Base-by-base conservation (phyloP, 495 filamentous ascomycete genomes). In the Aspergillus funiculosus region DNA sequence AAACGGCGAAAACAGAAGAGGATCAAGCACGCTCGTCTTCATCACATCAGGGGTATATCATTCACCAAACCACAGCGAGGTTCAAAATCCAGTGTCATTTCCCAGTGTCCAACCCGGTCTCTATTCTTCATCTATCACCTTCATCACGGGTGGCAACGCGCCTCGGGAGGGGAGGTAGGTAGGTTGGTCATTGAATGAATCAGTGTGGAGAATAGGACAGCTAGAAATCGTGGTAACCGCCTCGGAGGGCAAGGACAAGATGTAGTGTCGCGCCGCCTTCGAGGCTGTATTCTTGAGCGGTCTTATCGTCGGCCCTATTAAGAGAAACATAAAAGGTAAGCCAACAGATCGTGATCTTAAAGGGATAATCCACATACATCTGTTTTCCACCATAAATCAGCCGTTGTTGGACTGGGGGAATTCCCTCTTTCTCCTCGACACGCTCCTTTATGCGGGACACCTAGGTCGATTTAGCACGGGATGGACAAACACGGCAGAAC, bases 401-500 rank as follows among this genome's bases (percentile, higher is more conserved):
- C 26, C 94, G 82, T 72, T 98, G 92, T 66, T 98, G 92, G 18
- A 94, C 91, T 13, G 92, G 92, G 21, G 92, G 92, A 61, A 98
- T 97, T 19, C 92, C 92, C 65, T 97, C 94, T 63, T 95, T 95
- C 71, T 97, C 92, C 64, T 98, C 92, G 26, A 98, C 92, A 50
- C 87, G 87, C 72, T 97, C 94, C 74, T 98, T 98, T 74, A 98
- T 95, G 53, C 85, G 79, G 31, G 86, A 83, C 57, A 97, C 87
- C 89, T 94, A 22, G 49, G 9, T 14, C 24, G 32, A 31, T 31
- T 15, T 46, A 13, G 37, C 9, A 13, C 31, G 17, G 4, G n/a
- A 27, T 52, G 22, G 15, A 20, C 10, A 26, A 26, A 26, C 27
- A n/a, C 28, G 34, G 40, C 40, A 43, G 20, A 19, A 20, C 19